Percentiles rank a stretch among this genome's conserved stretches.
These are phyloP conservation scores for Ligustrum vulgare DNA, from an alignment of 257 asterid species.

Conservation along the genomic window DNA sequence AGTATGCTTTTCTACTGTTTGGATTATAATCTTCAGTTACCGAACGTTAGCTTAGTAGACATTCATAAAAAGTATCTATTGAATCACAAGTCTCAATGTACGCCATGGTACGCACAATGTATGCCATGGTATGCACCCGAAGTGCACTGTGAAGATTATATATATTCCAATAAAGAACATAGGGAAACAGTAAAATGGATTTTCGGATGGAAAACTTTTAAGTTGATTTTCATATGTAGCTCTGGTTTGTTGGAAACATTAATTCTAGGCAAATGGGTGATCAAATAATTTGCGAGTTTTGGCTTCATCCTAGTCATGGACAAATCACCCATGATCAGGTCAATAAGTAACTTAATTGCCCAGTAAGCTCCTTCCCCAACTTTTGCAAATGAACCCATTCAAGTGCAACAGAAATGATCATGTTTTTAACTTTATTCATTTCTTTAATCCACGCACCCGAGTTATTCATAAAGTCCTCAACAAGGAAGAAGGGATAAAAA, in stretches of 20 bases:
- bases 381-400: too few relatives aligned
- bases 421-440: neutral
- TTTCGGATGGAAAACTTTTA: neutral
- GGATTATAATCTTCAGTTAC: too few relatives aligned
- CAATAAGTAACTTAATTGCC: too few relatives aligned
- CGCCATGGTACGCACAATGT: neutral
- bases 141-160: neutral
- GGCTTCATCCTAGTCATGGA: too few relatives aligned
- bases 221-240: neutral
- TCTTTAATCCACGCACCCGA: too few relatives aligned
- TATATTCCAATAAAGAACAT: neutral
- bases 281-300: neutral
- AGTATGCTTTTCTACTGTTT: too few relatives aligned
- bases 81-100: neutral
- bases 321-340: too few relatives aligned
- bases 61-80: too few relatives aligned
- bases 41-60: too few relatives aligned
- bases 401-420: neutral
- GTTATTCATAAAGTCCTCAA: neutral
- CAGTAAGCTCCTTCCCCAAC: too few relatives aligned
- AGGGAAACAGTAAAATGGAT: neutral
- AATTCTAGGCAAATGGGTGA: neutral
- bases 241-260: neutral
- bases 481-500: neutral
- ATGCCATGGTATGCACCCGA: neutral